Evolutionary conservation across 2,329 filamentous ascomycete species (phyloP), one percentile per base, ranked within the genome.

Genomic region (Penicillium italicum): DNA sequence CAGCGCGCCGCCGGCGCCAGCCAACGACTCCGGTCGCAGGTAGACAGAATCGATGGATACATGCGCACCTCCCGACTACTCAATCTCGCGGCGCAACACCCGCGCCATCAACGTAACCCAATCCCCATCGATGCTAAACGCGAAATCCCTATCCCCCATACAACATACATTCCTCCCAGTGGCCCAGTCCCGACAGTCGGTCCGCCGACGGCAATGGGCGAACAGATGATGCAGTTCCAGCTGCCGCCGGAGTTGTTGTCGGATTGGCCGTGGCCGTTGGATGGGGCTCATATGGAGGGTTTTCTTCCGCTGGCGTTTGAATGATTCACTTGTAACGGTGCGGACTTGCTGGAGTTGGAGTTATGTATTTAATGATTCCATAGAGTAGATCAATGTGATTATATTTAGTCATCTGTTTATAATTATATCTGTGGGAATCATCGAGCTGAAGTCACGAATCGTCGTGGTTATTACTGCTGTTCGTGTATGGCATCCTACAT

Each of bases 31-130:
- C 70, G 74, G 18, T 62, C 67, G 14, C 74, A 77, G 43, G 74
- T 79, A 18, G 69, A 75, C 12, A 70, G 70, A 34, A 79, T 80
- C 18, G 78, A 80, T 57, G 67, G 71, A 5, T 77, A 76, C 59
- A 77, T 77, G 73, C 64, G 66, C 16, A 61, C 62, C 28, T 64
- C 62, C 20, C 58, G 61, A 14, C 47, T 60, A 18, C 34, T 58
- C 16, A 56, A 66, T 52, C 44, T 62, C 43, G 48, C 57, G 7
- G 50, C 18, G 1, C 12, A 28, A 40, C 36, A 49, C 12, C 50
- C 18, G 53, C 49, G 11, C 50, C 53, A 56, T 14, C 62, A 58
- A 14, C 53, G 49, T 18, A 56, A 46, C 48, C 5, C 50, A 18
- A 34, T 47, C 11, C 43, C 50, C 5, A 22, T 59, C 26, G 48